Evolutionary conservation across 208 protist species (phyloP).

Genomic region (Phytomonas sp.): DNA sequence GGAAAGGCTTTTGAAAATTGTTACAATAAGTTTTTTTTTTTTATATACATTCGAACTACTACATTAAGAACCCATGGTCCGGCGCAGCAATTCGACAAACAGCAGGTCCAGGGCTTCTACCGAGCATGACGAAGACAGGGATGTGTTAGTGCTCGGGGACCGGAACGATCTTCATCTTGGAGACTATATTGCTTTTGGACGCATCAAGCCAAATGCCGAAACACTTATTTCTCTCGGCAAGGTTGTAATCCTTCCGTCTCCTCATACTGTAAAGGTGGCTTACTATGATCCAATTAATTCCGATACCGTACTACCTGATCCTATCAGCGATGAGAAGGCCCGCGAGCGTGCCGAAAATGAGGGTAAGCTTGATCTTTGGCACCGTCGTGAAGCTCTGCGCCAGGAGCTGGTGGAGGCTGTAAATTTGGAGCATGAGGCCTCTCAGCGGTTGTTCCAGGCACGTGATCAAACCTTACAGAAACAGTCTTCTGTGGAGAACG

Average conservation of each 20-base stretch:
- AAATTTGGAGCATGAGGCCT: constrained; percentile 37
- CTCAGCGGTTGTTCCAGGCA: constrained; percentile 35
- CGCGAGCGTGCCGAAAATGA: constrained; percentile 27
- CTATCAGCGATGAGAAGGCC: constrained; percentile 35
- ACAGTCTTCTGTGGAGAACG: constrained; percentile 26
- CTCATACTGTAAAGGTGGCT: constrained; percentile 43
- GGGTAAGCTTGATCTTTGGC: constrained; percentile 32
- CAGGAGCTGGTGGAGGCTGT: constrained; percentile 29
- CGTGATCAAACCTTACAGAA: constrained; percentile 40
- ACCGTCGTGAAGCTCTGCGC: constrained; percentile 42
- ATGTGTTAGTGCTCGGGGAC: constrained; percentile 9
- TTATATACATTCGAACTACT: too few species aligned
- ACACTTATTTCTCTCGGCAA: constrained; percentile 55
- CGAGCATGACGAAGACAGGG: too few species aligned
- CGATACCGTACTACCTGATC: constrained; percentile 22
- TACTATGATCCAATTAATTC: constrained; percentile 44
- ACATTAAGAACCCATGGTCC: too few species aligned
- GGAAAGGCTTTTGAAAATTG: not conserved
- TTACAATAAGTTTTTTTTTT: not conserved
- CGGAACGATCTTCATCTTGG: constrained; percentile 38
- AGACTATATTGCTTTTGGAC: constrained; percentile 71
- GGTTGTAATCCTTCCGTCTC: constrained; percentile 45
- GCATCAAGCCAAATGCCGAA: constrained; percentile 33
- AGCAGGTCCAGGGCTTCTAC: too few species aligned
- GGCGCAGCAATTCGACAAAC: too few species aligned